Evolutionary conservation across 306 rosid genomes (phyloP).

Genomic region (Crataegus laevigata): DNA sequence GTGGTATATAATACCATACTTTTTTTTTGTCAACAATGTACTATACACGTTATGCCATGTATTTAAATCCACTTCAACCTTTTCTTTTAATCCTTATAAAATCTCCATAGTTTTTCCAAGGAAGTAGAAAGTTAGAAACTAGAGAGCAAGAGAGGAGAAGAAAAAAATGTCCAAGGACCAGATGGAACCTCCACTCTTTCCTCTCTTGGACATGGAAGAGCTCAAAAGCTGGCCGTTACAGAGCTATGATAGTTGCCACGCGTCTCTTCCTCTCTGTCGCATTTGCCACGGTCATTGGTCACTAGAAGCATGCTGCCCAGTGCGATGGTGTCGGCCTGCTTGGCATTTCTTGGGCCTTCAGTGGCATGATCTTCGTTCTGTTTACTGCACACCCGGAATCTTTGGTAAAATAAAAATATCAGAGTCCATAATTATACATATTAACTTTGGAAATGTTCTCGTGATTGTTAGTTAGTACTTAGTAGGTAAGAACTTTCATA

Average conservation of each 20-base stretch:
- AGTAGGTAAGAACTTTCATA: too few relatives aligned
- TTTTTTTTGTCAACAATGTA: too few relatives aligned
- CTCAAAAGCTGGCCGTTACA: conserved; percentile 7
- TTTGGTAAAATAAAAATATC: background rate
- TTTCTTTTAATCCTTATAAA: too few relatives aligned
- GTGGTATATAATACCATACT: too few relatives aligned
- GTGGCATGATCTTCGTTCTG: conserved; percentile 22
- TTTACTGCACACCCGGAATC: conserved; percentile 11
- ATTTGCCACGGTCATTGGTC: conserved; percentile 9
- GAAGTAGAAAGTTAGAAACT: background rate
- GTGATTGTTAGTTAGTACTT: too few relatives aligned
- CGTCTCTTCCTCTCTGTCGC: conserved; percentile 11
- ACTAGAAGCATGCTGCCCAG: background rate
- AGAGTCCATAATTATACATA: too few relatives aligned
- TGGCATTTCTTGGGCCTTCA: conserved; percentile 6
- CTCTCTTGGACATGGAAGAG: conserved; percentile 3
- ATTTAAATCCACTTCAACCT: too few relatives aligned
- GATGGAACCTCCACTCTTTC: conserved; percentile 1
- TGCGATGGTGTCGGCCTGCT: conserved; percentile 8
- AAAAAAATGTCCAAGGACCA: conserved; percentile 7
- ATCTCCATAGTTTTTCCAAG: background rate
- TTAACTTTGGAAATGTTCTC: background rate
- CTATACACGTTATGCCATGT: too few relatives aligned
- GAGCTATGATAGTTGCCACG: conserved; percentile 12
- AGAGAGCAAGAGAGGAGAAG: background rate